Evolutionary conservation across 192 early-diverging fungal genomes (phyloP), one percentile per base, ranked within the genome.

Genomic region (Backusella mclennaniae): DNA sequence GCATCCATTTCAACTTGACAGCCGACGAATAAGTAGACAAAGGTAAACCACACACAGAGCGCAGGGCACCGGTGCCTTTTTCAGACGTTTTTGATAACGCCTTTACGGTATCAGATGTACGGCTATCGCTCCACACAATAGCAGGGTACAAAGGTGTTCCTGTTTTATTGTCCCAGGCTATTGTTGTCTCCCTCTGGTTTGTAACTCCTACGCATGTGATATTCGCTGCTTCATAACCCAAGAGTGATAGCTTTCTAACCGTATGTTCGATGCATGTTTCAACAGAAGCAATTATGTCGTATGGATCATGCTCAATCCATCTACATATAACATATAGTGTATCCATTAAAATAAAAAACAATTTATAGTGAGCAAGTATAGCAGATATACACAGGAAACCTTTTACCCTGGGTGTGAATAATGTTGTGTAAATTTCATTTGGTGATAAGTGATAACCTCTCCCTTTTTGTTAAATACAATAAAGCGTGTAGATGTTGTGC

Each of bases 11-110:
- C 66, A 98, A 83, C 85, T 98, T 98, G 69, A 96, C 91, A 0
- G 91, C 96, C 70, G 90, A 91, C 78, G 97, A 98, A 83, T 97
- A 98, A n/a, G 95, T 98, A 14, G 96, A 92, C 41, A 98, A 82
- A 19, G 95, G 96, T 38, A 97, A 84, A 17, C 96, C 96, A 84
- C 94, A 96, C 29, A 89, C 87, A 7, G 88, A 59, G 52, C 71
- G 85, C n/a, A 87, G 29, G 4, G 73, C 83, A 14, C 86, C 79
- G 0, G 49, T 53, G 9, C 86, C 85, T 17, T 79, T 74, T 29
- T 77, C 68, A 31, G 74, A 67, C 29, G 87, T 87, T 1, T 82
- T 83, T 69, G 85, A 84, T 15, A 96, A 85, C 33, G 72, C n/a
- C 56, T 85, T 82, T 31, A 98, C 96, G 8, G 91, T 85, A n/a